Conservation (phyloP, 2,329 filamentous ascomycete genomes). For the Nemania sp. region DNA sequence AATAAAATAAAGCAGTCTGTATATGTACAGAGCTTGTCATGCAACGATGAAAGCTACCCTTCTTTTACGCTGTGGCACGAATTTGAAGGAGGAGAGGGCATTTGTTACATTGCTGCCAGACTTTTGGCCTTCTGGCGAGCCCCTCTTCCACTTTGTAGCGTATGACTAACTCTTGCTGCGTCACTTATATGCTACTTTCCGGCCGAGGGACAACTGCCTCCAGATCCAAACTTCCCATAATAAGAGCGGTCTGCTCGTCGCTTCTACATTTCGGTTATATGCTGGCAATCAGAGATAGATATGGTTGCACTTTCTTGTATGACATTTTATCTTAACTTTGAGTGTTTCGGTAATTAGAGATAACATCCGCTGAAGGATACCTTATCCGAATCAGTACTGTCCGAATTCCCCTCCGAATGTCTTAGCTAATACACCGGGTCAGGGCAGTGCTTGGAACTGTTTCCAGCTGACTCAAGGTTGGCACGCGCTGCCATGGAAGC, state of each 20-base stretch:
- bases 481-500: not conserved
- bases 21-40: not conserved
- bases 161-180: constrained; percentile 12
- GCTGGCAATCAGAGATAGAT: not conserved
- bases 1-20: not conserved
- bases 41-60: no score
- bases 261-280: not conserved
- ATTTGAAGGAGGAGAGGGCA: not conserved
- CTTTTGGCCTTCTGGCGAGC: not conserved
- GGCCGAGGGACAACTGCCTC: no score
- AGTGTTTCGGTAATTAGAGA: no score
- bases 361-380: no score
- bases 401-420: no score
- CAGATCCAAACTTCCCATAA: not conserved
- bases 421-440: no score
- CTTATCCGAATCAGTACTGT: no score
- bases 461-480: constrained; percentile 17
- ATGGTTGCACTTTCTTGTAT: no score
- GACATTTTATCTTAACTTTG: no score
- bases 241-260: not conserved
- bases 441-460: constrained; percentile 1
- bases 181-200: not conserved
- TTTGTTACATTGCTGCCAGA: not conserved
- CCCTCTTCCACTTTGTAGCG: not conserved
- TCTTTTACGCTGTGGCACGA: not conserved